Evolutionary conservation across 768 basidiomycete genomes (phyloP).

Genomic region (Mycena alexandri): DNA sequence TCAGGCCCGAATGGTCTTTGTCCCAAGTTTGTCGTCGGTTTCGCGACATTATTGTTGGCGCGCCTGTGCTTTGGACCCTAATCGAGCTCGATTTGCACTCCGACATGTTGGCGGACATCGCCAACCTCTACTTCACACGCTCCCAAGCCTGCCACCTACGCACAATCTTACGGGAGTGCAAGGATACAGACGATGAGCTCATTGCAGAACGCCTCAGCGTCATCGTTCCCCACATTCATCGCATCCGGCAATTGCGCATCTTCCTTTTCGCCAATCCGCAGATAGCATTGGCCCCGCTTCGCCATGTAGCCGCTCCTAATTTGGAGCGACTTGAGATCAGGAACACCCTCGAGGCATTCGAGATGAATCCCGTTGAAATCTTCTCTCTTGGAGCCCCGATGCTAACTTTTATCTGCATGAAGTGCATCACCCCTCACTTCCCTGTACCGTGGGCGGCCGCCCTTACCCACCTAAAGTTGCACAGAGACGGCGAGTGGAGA

Average conservation of each 20-base stretch:
- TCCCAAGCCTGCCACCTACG: background rate
- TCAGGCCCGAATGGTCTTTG: background rate
- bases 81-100: background rate
- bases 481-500: too few relatives aligned
- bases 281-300: background rate
- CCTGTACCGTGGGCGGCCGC: conserved; percentile 1
- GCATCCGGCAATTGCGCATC: background rate
- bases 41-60: conserved; percentile 3
- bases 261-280: too few relatives aligned
- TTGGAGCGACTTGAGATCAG: conserved; percentile 6
- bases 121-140: conserved; percentile 11
- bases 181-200: background rate
- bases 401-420: background rate
- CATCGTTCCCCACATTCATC: background rate
- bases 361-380: background rate
- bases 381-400: background rate
- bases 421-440: background rate
- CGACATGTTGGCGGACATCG: background rate
- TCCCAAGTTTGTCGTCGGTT: conserved; percentile 2
- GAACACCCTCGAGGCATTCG: background rate
- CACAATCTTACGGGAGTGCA: background rate
- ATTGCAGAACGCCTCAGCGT: background rate
- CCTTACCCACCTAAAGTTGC: conserved; percentile 3
- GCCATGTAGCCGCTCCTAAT: background rate
- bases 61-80: conserved; percentile 2